Percentiles rank a stretch among this genome's conserved stretches.
These are phyloP conservation scores for Globisporangium cederbergense DNA, from an alignment of 352 stramenopile genomes.

Conservation along the genomic window DNA sequence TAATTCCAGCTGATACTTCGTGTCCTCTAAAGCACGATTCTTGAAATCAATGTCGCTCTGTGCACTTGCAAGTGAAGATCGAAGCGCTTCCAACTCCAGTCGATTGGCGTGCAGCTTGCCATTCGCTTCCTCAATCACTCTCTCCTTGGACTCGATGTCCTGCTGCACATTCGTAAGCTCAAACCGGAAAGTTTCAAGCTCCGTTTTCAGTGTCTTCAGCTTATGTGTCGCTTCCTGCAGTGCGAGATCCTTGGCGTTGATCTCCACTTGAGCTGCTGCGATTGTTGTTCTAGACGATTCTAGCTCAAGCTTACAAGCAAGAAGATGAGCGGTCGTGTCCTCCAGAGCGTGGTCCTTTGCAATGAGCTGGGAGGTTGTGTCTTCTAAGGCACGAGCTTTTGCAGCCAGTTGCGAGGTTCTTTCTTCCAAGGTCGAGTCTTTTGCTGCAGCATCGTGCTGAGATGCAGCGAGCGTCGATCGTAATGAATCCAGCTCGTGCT, in stretches of 20 bases:
- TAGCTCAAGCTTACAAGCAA: slow-evolving; percentile 10
- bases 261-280: slow-evolving; percentile 2
- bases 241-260: slow-evolving; percentile 5
- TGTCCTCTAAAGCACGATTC: neutral
- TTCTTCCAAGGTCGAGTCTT: slow-evolving; percentile 3
- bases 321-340: slow-evolving; percentile 1
- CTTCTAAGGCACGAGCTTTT: neutral
- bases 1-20: slow-evolving; percentile 3
- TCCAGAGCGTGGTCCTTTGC: slow-evolving; percentile 2
- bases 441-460: neutral
- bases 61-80: slow-evolving; percentile 6
- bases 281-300: slow-evolving; percentile 8
- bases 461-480: neutral
- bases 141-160: slow-evolving; percentile 6
- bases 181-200: slow-evolving; percentile 7
- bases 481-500: slow-evolving; percentile 5
- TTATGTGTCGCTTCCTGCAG: slow-evolving; percentile 1
- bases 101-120: slow-evolving; percentile 6
- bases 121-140: slow-evolving; percentile 2
- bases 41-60: slow-evolving; percentile 7
- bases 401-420: neutral
- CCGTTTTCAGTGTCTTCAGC: slow-evolving; percentile 7
- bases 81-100: slow-evolving; percentile 5
- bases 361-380: neutral
- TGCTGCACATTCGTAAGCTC: slow-evolving; percentile 6